These are phyloP conservation scores for Populus tremula DNA, from an alignment of 345 rosid genomes.

Conservation along the genomic window DNA sequence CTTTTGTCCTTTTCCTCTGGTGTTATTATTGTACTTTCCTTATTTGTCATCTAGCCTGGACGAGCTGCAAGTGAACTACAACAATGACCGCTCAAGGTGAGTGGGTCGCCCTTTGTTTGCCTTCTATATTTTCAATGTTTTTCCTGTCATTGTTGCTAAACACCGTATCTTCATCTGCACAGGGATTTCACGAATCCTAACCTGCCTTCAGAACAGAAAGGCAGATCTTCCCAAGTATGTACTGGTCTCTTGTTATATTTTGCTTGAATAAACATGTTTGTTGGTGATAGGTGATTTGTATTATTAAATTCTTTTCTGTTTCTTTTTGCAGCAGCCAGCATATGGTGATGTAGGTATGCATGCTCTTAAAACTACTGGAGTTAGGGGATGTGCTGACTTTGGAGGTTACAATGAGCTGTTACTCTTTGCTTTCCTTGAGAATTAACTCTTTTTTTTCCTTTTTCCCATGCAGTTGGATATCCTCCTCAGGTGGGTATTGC, in stretches of 20 bases:
- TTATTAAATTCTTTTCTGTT: slow-evolving; percentile 12
- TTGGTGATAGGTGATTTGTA: slow-evolving; percentile 4
- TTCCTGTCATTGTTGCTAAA: slow-evolving; percentile 5
- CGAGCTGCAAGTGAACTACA: slow-evolving; percentile 96
- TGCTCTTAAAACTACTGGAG: slow-evolving; percentile 36
- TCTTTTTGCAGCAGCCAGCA: slow-evolving; percentile 54
- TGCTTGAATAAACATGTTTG: neutral
- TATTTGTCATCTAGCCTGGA: slow-evolving; percentile 60
- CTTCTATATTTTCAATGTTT: slow-evolving; percentile 2
- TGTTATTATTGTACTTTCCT: neutral
- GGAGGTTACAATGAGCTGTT: slow-evolving; percentile 11
- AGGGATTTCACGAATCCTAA: slow-evolving; percentile 97
- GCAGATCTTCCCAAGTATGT: slow-evolving; percentile 81
- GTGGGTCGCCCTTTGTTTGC: slow-evolving; percentile 10
- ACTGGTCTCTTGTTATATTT: slow-evolving; percentile 3
- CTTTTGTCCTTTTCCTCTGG: neutral
- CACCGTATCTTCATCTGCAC: slow-evolving; percentile 14
- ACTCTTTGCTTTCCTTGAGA: slow-evolving; percentile 10
- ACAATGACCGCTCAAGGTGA: slow-evolving; percentile 92
- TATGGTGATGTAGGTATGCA: slow-evolving; percentile 79
- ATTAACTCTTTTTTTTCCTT: slow-evolving; percentile 14
- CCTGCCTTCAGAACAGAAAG: slow-evolving; percentile 90
- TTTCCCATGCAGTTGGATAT: slow-evolving; percentile 62
- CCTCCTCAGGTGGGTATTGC: slow-evolving; percentile 88
- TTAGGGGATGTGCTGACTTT: slow-evolving; percentile 35